phyloP scores from a whole-genome alignment of 768 basidiomycete species.

The Tulasnella sp. region DNA sequence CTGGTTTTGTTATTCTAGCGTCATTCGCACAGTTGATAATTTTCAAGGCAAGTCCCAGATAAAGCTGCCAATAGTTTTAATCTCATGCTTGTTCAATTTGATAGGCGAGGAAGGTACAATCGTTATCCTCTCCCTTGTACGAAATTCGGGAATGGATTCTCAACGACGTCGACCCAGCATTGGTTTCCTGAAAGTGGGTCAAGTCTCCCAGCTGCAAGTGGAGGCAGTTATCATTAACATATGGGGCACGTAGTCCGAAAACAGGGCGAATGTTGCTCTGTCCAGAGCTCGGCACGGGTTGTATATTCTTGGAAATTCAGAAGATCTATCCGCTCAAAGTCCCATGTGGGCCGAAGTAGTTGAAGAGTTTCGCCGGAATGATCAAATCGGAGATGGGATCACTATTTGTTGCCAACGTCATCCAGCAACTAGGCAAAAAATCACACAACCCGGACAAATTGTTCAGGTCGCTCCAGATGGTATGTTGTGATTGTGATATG shows the following conservation, averaged over 20 bases:
- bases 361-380: conserved; percentile 38
- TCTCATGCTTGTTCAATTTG: background rate
- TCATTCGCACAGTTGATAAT: conserved; percentile 58
- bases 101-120: conserved; percentile 32
- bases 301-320: conserved; percentile 57
- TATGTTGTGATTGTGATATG: conserved; percentile 19
- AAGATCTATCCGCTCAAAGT: conserved; percentile 22
- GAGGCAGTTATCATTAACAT: background rate
- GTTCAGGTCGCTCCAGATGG: conserved; percentile 43
- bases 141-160: conserved; percentile 41
- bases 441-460: conserved; percentile 42
- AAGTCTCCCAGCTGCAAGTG: background rate
- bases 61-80: background rate
- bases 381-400: conserved; percentile 39
- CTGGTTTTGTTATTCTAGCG: conserved; percentile 20
- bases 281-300: conserved; percentile 64
- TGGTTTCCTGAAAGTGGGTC: conserved; percentile 52
- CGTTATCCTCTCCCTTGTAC: conserved; percentile 59
- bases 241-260: conserved; percentile 34
- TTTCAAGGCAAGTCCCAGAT: conserved; percentile 34
- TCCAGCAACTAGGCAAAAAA: conserved; percentile 26
- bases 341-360: conserved; percentile 46
- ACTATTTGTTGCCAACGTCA: conserved; percentile 48
- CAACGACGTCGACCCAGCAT: no score
- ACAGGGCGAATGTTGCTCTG: conserved; percentile 51